phyloP scores from a whole-genome alignment of 495 filamentous ascomycete species.

The Talaromyces adpressus region DNA sequence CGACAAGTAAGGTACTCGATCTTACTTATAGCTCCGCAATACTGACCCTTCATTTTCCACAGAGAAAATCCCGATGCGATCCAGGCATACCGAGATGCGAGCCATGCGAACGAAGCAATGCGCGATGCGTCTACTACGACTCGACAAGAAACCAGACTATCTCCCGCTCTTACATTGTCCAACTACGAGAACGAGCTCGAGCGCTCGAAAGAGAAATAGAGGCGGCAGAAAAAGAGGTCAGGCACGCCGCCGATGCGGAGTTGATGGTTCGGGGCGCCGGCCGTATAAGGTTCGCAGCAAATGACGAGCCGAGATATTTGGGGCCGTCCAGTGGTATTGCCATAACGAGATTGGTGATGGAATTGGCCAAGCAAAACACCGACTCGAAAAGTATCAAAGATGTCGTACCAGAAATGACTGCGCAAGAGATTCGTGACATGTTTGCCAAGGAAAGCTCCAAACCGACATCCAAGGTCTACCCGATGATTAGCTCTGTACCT shows the following conservation, averaged over 20 bases:
- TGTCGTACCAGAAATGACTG: conserved; percentile 66
- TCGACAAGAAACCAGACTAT: conserved; percentile 70
- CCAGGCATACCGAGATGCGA: conserved; percentile 81
- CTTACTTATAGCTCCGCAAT: background rate
- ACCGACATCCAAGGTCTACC: conserved; percentile 64
- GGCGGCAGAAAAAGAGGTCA: conserved; percentile 53
- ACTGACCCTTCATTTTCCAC: background rate
- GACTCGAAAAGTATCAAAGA: conserved; percentile 80
- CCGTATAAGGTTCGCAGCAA: conserved; percentile 70
- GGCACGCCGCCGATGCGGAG: conserved; percentile 64
- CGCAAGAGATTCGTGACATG: conserved; percentile 48
- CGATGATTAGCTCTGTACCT: conserved; percentile 68
- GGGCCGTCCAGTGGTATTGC: conserved; percentile 90
- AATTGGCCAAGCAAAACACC: conserved; percentile 83
- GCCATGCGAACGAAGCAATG: conserved; percentile 87
- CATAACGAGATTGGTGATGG: conserved; percentile 89
- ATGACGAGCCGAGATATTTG: conserved; percentile 80
- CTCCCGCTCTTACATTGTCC: conserved; percentile 78
- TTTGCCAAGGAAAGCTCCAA: conserved; percentile 51
- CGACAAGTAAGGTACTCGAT: conserved; percentile 54
- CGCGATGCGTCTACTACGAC: conserved; percentile 89
- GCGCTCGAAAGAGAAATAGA: conserved; percentile 68
- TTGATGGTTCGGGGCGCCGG: conserved; percentile 76
- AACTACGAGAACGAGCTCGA: conserved; percentile 74
- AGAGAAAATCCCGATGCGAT: conserved; percentile 91